A percentile compares a stretch with the other conserved stretches of the same genome.
Evolutionary conservation across 768 basidiomycete genomes (phyloP).

Genomic region (Suillus brevipes): DNA sequence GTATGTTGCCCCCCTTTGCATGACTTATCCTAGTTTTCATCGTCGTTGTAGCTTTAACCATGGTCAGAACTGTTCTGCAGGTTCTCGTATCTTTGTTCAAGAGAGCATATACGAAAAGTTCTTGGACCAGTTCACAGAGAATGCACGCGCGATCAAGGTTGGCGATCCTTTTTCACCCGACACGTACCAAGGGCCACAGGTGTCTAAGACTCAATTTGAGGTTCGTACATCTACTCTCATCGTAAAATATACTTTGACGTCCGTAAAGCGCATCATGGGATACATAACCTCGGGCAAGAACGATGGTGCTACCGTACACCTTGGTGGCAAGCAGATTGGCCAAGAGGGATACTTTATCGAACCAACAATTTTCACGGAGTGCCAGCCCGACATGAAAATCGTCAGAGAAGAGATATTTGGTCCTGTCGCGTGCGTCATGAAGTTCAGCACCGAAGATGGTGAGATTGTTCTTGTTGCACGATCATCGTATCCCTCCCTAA

Average conservation of each 20-base stretch:
- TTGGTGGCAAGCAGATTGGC: conserved; percentile 45
- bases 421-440: conserved; percentile 47
- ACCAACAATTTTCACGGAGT: conserved; percentile 46
- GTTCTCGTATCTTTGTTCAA: conserved; percentile 61
- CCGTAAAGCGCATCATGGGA: conserved; percentile 41
- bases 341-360: conserved; percentile 46
- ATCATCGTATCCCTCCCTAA: not conserved
- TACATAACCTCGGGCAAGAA: conserved; percentile 54
- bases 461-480: not conserved
- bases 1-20: conserved; percentile 40
- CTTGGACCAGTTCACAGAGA: conserved; percentile 42
- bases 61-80: conserved; percentile 53
- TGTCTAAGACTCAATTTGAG: conserved; percentile 49
- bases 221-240: conserved; percentile 19
- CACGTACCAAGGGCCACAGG: conserved; percentile 48
- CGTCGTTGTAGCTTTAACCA: conserved; percentile 36
- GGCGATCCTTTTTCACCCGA: conserved; percentile 47
- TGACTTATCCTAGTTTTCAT: not conserved
- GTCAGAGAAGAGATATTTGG: conserved; percentile 45
- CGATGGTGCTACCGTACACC: conserved; percentile 47
- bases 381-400: conserved; percentile 47
- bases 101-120: conserved; percentile 58
- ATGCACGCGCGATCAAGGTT: conserved; percentile 33
- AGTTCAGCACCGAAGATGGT: conserved; percentile 44
- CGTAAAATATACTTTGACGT: not conserved